A percentile compares a stretch with the other conserved stretches of the same genome.
Evolutionary conservation across 768 basidiomycete species (phyloP).

Genomic region (Suillus sp.): DNA sequence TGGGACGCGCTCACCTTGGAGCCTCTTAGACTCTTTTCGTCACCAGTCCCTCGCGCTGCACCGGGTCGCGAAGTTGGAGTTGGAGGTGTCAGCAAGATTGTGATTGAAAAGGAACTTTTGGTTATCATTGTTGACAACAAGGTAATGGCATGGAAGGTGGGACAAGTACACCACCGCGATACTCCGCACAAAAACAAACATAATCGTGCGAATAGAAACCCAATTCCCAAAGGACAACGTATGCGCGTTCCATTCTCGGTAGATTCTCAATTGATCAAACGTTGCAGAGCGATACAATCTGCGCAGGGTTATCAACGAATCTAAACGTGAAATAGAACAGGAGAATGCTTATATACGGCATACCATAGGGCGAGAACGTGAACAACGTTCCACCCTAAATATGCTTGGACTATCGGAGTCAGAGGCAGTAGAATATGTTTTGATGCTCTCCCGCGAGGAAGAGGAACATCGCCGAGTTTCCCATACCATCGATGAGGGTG

Average conservation of each 20-base stretch:
- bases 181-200: conserved; percentile 36
- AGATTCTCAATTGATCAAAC: conserved; percentile 4
- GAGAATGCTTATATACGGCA: conserved; percentile 44
- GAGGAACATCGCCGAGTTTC: conserved; percentile 33
- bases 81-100: conserved; percentile 56
- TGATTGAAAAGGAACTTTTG: conserved; percentile 55
- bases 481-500: conserved; percentile 48
- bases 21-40: conserved; percentile 54
- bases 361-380: conserved; percentile 50
- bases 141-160: conserved; percentile 71
- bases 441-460: conserved; percentile 87
- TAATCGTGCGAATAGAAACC: conserved; percentile 27
- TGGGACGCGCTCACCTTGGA: conserved; percentile 70
- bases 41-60: conserved; percentile 42
- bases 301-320: conserved; percentile 63
- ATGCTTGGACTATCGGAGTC: conserved; percentile 71
- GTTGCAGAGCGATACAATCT: conserved; percentile 65
- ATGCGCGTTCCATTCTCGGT: conserved; percentile 22
- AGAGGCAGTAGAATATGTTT: conserved; percentile 76
- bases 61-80: conserved; percentile 40
- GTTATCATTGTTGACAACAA: conserved; percentile 61
- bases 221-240: conserved; percentile 49
- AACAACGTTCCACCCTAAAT: conserved; percentile 58
- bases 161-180: conserved; percentile 37
- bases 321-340: conserved; percentile 50